phyloP scores from a whole-genome alignment of 228 moss, liverwort and hornwort species.

The Sphagnum fallax region DNA sequence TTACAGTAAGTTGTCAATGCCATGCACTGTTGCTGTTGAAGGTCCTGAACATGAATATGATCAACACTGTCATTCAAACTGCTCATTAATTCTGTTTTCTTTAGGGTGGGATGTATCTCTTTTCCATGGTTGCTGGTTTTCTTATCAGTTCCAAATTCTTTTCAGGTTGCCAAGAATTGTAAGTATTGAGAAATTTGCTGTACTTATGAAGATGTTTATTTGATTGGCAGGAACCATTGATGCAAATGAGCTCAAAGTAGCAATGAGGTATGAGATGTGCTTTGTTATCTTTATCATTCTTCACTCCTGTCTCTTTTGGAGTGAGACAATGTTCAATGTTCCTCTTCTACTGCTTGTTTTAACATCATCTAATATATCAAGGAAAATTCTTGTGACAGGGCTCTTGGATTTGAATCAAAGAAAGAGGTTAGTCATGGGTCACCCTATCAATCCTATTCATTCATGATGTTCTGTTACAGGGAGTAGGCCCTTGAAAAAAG shows the following conservation, averaged over 20 bases:
- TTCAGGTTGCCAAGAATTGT: too few species aligned
- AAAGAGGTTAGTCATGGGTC: conserved; percentile 58
- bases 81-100: too few species aligned
- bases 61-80: too few species aligned
- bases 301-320: neutral
- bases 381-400: conserved; percentile 43
- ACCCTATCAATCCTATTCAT: conserved; percentile 4
- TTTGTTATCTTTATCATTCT: neutral
- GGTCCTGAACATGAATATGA: too few species aligned
- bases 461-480: neutral
- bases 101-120: too few species aligned
- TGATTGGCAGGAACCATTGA: conserved; percentile 60
- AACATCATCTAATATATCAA: neutral
- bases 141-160: too few species aligned
- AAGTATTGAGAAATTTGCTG: too few species aligned
- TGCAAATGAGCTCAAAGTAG: conserved; percentile 86
- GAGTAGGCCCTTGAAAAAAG: neutral
- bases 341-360: neutral
- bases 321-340: neutral
- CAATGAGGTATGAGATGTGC: conserved; percentile 60
- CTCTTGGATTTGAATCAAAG: conserved; percentile 84
- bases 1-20: too few species aligned
- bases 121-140: too few species aligned
- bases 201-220: too few species aligned
- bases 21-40: too few species aligned